These are phyloP conservation scores for Deuterostichococcus epilithicus DNA, from an alignment of 139 green algal genomes.

Conservation along the genomic window DNA sequence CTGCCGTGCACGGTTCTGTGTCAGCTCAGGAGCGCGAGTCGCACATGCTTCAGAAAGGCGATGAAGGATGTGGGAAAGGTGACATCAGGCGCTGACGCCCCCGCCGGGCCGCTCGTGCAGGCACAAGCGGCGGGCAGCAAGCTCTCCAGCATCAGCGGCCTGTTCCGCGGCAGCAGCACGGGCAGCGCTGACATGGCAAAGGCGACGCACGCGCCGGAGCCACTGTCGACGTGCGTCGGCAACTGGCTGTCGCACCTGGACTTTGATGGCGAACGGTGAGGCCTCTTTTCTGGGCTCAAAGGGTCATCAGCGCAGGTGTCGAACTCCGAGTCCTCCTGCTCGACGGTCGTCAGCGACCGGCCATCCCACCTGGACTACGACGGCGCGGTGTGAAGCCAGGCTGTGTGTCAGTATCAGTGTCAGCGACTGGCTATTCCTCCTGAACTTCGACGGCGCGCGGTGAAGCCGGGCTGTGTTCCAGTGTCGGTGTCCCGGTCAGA, in stretches of 20 bases:
- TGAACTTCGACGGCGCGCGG: no score
- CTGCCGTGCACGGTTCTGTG: no score
- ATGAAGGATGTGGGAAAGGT: no score
- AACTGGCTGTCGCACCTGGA: slow-evolving; percentile 80
- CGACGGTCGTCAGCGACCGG: slow-evolving; percentile 63
- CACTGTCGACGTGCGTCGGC: slow-evolving; percentile 36
- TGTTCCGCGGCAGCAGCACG: neutral
- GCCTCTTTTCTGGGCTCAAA: neutral
- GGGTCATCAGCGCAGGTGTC: no score
- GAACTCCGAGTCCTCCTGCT: neutral
- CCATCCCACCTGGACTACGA: slow-evolving; percentile 52
- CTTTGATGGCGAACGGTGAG: slow-evolving; percentile 51
- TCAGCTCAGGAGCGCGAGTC: no score
- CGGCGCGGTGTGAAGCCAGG: neutral
- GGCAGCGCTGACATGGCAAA: slow-evolving; percentile 3
- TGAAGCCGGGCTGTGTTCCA: no score
- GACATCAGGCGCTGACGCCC: no score
- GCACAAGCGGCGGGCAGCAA: neutral
- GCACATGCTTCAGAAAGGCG: no score
- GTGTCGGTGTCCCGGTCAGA: no score
- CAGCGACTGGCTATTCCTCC: no score
- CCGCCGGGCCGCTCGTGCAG: neutral
- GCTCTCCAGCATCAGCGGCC: slow-evolving; percentile 1
- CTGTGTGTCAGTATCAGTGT: no score
- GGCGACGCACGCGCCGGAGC: slow-evolving; percentile 1